Conservation (phyloP, 345 rosid genomes). For the Diplotaxis tenuifolia region DNA sequence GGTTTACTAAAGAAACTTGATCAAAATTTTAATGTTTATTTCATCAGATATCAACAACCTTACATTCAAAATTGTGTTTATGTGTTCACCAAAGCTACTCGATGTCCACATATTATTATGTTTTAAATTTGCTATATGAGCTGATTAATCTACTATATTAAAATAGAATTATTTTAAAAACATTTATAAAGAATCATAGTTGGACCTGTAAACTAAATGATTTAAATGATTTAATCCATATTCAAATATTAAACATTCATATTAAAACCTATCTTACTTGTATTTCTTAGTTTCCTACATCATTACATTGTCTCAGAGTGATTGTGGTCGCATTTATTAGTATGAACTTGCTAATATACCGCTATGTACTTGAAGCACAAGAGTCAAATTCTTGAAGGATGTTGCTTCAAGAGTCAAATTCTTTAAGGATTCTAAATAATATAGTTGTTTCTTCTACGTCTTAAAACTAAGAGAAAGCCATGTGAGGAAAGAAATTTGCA, state of each 20-base stretch:
- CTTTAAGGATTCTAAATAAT: not conserved
- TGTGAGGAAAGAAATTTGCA: not conserved
- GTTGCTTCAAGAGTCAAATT: no score
- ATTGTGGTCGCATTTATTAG: not conserved
- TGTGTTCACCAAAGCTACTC: not conserved
- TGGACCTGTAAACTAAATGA: no score
- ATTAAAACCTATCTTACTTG: no score
- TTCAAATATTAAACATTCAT: no score
- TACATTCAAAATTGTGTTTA: not conserved
- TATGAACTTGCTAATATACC: not conserved
- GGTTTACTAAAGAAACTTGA: not conserved
- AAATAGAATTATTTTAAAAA: not conserved
- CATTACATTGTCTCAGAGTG: no score
- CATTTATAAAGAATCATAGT: not conserved
- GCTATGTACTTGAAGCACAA: not conserved
- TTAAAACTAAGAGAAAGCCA: not conserved
- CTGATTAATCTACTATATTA: not conserved
- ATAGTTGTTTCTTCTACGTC: not conserved
- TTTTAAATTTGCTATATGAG: not conserved
- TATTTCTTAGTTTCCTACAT: no score
- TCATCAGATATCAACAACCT: not conserved
- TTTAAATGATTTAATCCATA: no score
- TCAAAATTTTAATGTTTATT: no score
- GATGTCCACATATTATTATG: not conserved
- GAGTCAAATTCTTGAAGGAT: no score